These are phyloP conservation scores for Avena atlantica DNA, from an alignment of 176 grass and related monocot species.

Conservation along the genomic window DNA sequence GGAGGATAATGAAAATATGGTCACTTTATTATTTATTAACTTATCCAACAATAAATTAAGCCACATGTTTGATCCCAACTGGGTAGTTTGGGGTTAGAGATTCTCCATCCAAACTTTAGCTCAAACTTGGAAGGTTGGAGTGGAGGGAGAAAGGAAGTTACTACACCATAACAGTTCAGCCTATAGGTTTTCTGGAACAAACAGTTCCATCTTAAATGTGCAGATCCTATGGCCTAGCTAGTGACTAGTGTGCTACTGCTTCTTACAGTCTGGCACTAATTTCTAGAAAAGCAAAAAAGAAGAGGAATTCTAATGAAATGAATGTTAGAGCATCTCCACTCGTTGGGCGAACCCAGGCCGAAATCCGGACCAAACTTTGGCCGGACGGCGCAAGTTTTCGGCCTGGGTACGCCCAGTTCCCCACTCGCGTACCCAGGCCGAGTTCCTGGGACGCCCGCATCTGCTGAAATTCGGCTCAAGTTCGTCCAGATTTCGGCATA, in stretches of 20 bases:
- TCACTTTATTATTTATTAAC: conserved; percentile 10
- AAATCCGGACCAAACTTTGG: too few species aligned
- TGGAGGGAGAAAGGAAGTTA: neutral
- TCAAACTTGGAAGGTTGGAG: neutral
- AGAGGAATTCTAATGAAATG: neutral
- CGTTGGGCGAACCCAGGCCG: too few species aligned
- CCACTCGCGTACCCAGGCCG: too few species aligned
- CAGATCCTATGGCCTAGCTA: conserved; percentile 10
- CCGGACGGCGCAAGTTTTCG: too few species aligned
- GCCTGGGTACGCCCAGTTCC: too few species aligned
- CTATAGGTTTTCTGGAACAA: neutral
- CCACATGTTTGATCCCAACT: neutral
- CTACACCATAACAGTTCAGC: neutral
- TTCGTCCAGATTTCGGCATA: too few species aligned
- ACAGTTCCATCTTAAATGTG: neutral
- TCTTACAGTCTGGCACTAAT: neutral
- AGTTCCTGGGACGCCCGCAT: too few species aligned
- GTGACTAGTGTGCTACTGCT: conserved; percentile 11
- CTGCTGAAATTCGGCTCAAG: too few species aligned
- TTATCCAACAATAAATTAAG: neutral
- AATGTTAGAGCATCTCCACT: neutral
- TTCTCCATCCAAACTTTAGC: neutral
- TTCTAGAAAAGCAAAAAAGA: conserved; percentile 9
- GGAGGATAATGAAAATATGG: neutral
- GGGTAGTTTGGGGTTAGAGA: neutral